Evolutionary conservation across 2,329 filamentous ascomycete genomes (phyloP).

Genomic region (Nothomitra cinnamomea): DNA sequence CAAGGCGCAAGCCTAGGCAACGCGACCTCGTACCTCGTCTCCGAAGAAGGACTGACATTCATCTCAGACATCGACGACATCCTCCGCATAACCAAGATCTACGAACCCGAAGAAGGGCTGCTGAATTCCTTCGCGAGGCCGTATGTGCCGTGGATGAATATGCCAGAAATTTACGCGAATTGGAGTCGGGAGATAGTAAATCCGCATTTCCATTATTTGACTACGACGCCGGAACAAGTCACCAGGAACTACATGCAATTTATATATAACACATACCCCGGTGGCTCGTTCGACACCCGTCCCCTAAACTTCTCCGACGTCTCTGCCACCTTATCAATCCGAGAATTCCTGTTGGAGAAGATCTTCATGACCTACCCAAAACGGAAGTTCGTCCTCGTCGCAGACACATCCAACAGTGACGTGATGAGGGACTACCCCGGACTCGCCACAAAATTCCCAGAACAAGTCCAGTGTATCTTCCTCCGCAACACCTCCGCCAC

Average conservation of each 20-base stretch:
- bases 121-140: constrained; percentile 59
- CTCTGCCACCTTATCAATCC: constrained; percentile 52
- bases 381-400: constrained; percentile 59
- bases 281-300: constrained; percentile 60
- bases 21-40: constrained; percentile 60
- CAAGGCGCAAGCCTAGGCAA: constrained; percentile 51
- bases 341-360: constrained; percentile 50
- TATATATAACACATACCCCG: constrained; percentile 62
- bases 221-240: constrained; percentile 62
- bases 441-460: constrained; percentile 47
- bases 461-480: constrained; percentile 62
- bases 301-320: constrained; percentile 68
- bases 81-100: constrained; percentile 66
- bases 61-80: constrained; percentile 70
- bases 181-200: constrained; percentile 51
- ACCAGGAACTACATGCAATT: constrained; percentile 65
- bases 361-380: constrained; percentile 59
- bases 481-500: constrained; percentile 58
- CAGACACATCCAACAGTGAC: constrained; percentile 60
- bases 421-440: constrained; percentile 49
- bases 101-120: constrained; percentile 54
- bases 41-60: constrained; percentile 50
- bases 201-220: constrained; percentile 67
- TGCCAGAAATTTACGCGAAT: constrained; percentile 63
- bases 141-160: constrained; percentile 59